Evolutionary conservation across 441 rosid species (phyloP), one percentile per base, ranked within the genome.

Genomic region (Populus trichocarpa): DNA sequence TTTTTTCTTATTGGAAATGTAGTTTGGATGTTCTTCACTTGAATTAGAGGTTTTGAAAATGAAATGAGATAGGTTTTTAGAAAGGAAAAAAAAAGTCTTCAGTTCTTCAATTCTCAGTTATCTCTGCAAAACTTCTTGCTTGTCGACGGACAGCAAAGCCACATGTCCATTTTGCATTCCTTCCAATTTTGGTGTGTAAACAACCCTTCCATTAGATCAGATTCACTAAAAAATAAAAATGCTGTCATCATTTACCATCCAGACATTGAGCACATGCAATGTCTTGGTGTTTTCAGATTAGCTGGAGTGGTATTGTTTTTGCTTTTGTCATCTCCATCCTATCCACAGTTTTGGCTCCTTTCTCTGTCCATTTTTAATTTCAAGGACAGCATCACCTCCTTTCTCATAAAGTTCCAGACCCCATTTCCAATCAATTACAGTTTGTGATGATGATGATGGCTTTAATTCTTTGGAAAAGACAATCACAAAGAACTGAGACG

Each of bases 11-110:
- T 40, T 71, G 67, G 57, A 68, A 33, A 30, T 76, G 66, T 77
- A 36, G 33, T 74, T 66, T 70, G 79, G 69, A 67, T 79, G 33
- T 73, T 72, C 70, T 68, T 50, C 57, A 68, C 71, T 18, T 59
- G 63, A 46, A 67, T 30, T 33, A 67, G 65, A 74, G 65, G 57
- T 80, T 80, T 42, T 67, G 67, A 69, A 33, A 57, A 71, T 67
- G 75, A 20, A 76, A 57, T 28, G 59, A 35, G 50, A 59, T 77
- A 57, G 42, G 20, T 11, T 77, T 59, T 53, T 22, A n/a, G 9
- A 0, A 0, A 9, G 0, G 23, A 18, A 33, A 46, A 14, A 46
- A 46, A 14, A 46, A 0, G 57, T 32, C 38, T 67, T 9, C 35
- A 32, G 20, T 3, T 67, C 20, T 46, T 46, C 57, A 46, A 38